These are phyloP conservation scores for Cordyceps fumosorosea DNA, from an alignment of 2,329 filamentous ascomycete species.

Conservation along the genomic window DNA sequence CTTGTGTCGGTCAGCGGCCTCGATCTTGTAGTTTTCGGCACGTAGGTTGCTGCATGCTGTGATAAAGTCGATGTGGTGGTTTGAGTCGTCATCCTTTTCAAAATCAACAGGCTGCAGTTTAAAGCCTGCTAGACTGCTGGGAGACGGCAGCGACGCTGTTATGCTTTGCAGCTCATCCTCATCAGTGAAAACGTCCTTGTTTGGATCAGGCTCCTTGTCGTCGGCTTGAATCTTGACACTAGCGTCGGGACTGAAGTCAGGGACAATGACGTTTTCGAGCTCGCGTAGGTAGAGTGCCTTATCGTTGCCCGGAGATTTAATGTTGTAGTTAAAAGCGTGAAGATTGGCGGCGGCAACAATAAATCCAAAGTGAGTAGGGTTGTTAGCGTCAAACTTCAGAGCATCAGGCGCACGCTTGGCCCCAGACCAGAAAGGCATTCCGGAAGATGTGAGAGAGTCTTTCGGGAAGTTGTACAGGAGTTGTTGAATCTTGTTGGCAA, in stretches of 20 bases:
- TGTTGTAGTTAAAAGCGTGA: constrained; percentile 96
- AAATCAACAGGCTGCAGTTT: constrained; percentile 91
- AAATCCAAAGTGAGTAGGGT: constrained; percentile 82
- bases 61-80: constrained; percentile 98
- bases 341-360: constrained; percentile 83
- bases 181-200: constrained; percentile 65
- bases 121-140: constrained; percentile 78
- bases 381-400: constrained; percentile 78
- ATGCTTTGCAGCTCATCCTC: constrained; percentile 69
- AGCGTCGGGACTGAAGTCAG: constrained; percentile 86
- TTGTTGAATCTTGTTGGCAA: constrained; percentile 94
- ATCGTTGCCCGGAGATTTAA: constrained; percentile 69
- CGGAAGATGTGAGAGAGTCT: constrained; percentile 79
- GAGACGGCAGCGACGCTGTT: constrained; percentile 63
- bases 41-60: constrained; percentile 93
- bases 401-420: constrained; percentile 93
- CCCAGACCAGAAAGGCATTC: constrained; percentile 94
- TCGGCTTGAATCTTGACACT: constrained; percentile 95
- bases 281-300: constrained; percentile 71
- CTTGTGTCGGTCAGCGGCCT: constrained; percentile 87
- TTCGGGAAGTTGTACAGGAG: constrained; percentile 96
- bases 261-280: constrained; percentile 86
- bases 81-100: constrained; percentile 97
- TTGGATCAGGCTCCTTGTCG: constrained; percentile 91
- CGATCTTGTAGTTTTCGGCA: constrained; percentile 96